Evolutionary conservation across 352 stramenopile species (phyloP), one percentile per base, ranked within the genome.

Genomic region (Lagenidium giganteum): DNA sequence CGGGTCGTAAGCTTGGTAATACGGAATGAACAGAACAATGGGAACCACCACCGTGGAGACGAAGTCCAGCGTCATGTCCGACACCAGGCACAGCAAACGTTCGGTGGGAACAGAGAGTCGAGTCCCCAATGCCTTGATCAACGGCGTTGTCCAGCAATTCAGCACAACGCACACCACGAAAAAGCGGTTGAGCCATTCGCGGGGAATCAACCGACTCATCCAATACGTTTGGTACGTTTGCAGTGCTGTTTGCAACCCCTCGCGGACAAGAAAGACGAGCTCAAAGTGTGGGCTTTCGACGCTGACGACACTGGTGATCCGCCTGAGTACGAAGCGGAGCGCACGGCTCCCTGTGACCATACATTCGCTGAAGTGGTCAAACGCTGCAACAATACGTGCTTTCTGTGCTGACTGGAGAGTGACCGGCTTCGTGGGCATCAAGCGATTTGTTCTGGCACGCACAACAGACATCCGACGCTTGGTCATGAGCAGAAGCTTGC

Each of bases 21-120:
- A 67, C 33, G 61, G 61, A 13, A 58, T n/a, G 42, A 71, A 65
- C 20, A 67, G 61, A n/a, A 71, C 21, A 16, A 64, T 26, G 23
- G 61, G 44, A 18, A 75, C 57, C n/a, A 69, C n/a, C 23, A 70
- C 45, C 4, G 46, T 39, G 25, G 47, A 55, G 9, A 30, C 34
- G 3, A 42, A 31, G 32, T 71, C 52, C 7, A 75, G 33, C 2
- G 63, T 6, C 6, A 64, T 45, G 22, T 70, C 61, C 20, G 66
- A 28, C 2, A 33, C 14, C 18, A 73, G 39, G 24, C 55, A 67
- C 22, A 54, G 16, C 13, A 67, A 31, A 2, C 62, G 55, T 22
- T 67, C 59, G 0, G 3, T 14, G 3, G 25, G 37, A 2, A 26
- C 13, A 6, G 30, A 46, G 0, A 26, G 25, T 5, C 22, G 38